These are phyloP conservation scores for Podaxis sp. DNA, from an alignment of 768 basidiomycete genomes.

Conservation along the genomic window DNA sequence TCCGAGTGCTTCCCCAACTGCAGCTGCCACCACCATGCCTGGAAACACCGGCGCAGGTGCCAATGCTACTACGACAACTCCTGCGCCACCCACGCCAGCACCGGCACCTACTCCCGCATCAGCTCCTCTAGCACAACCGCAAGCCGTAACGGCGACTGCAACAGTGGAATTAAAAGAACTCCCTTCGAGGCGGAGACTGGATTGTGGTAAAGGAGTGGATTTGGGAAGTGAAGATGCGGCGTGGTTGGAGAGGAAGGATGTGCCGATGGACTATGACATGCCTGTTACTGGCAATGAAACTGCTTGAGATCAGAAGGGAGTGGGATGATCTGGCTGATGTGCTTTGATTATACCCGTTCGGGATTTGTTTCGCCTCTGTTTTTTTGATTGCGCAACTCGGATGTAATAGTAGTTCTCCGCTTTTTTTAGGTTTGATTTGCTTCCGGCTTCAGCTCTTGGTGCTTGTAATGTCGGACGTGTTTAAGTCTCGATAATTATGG, in stretches of 20 bases:
- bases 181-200: constrained; percentile 53
- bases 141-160: not conserved
- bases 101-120: not conserved
- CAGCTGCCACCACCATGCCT: not conserved
- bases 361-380: no score
- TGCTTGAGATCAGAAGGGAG: no score
- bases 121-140: not conserved
- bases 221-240: constrained; percentile 59
- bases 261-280: constrained; percentile 76
- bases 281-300: constrained; percentile 29
- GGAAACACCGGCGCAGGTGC: not conserved
- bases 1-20: not conserved
- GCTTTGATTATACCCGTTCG: no score
- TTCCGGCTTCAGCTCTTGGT: no score
- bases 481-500: no score
- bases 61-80: not conserved
- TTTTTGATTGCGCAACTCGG: no score
- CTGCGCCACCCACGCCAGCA: not conserved
- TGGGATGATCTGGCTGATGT: no score
- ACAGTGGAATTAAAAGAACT: constrained; percentile 56
- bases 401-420: no score
- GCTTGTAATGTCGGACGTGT: no score
- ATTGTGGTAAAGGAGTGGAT: constrained; percentile 68
- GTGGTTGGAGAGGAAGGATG: constrained; percentile 71
- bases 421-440: no score